Percentiles rank a stretch among this genome's conserved stretches.
phyloP scores from a whole-genome alignment of 148 eudicot species.

The Polygonum maritimum region DNA sequence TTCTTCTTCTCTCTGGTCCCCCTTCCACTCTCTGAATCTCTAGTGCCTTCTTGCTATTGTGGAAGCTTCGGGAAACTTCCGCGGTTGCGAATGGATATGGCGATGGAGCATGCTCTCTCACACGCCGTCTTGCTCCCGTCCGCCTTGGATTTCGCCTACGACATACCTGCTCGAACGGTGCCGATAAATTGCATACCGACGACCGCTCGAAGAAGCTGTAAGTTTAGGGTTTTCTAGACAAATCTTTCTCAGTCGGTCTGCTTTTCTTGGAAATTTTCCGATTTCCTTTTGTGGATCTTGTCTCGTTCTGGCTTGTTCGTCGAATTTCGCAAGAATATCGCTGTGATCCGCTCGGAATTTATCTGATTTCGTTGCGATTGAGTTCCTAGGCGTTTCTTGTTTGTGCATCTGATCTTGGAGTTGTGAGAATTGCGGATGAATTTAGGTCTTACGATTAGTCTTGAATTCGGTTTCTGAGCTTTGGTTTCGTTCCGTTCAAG shows the following conservation, averaged over 20 bases:
- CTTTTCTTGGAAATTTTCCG: background rate
- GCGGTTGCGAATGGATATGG: conserved; percentile 25
- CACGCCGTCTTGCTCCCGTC: conserved; percentile 10
- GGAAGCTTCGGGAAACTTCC: conserved; percentile 6
- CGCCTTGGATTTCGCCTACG: conserved; percentile 22
- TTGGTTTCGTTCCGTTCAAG: conserved; percentile 1
- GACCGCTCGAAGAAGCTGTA: conserved; percentile 37
- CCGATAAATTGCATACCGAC: conserved; percentile 28
- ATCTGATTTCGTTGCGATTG: conserved; percentile 1
- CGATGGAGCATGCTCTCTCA: conserved; percentile 34
- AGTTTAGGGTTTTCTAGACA: conserved; percentile 34
- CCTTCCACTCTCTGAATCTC: conserved; percentile 5
- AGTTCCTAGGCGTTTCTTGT: conserved; percentile 1
- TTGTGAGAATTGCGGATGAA: background rate
- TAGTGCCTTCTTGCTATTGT: background rate
- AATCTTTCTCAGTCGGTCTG: background rate
- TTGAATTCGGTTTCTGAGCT: conserved; percentile 1
- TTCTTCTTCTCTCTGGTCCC: background rate
- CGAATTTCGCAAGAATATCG: background rate
- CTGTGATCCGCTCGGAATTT: background rate
- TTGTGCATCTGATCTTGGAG: background rate
- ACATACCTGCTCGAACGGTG: conserved; percentile 26
- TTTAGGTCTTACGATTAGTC: conserved; percentile 9
- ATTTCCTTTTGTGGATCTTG: background rate
- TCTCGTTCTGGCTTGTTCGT: background rate